Evolutionary conservation across 805 yeast genomes (phyloP), one percentile per base, ranked within the genome.

Genomic region (Starmerella asiatica): DNA sequence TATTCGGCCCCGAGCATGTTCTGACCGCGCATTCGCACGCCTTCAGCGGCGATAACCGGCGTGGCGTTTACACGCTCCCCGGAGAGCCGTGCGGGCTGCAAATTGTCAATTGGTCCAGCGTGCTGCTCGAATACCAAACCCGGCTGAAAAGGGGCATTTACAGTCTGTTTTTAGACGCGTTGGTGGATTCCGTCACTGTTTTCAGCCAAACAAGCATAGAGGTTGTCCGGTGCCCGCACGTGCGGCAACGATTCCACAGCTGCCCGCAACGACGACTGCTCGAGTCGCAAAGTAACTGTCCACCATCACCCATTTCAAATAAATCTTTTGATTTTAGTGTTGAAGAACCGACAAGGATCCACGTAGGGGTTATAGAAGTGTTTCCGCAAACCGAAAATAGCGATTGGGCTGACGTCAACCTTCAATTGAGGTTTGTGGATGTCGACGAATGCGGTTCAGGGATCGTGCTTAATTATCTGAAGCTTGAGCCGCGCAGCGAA

Each of bases 1-100:
- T 49, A 29, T 49, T 49, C 21, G 48, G 42, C 16, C 47, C 53
- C 5, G 49, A 47, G 32, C 48, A 44, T 20, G 39, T 44, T 11
- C 21, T 26, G 12, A 11, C 7, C 9, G 26, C 26, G 9, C 26
- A 23, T 11, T 7, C 26, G 9, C 26, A 23, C 26, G 11, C 7
- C 11, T 7, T 7, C 11, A 23, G 26, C 26, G n/a, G n/a, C n/a
- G 33, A 30, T 17, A 9, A 11, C 5, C 11, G 11, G 7, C 7
- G 17, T 15, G 34, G 34, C 4, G 34, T 32, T 11, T 32, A 32
- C 16, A 32, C 34, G 4, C 26, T 32, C 5, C 34, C 34, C 8
- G 48, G 48, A 3, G 43, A 34, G 2, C 48, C 48, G 2, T 41
- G 39, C 36, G 45, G 48, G 4, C 36, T 44, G 3, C 39, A 41